Base-by-base conservation (phyloP, 1,139 yeast genomes). In the Blastobotrys ciferrii region DNA sequence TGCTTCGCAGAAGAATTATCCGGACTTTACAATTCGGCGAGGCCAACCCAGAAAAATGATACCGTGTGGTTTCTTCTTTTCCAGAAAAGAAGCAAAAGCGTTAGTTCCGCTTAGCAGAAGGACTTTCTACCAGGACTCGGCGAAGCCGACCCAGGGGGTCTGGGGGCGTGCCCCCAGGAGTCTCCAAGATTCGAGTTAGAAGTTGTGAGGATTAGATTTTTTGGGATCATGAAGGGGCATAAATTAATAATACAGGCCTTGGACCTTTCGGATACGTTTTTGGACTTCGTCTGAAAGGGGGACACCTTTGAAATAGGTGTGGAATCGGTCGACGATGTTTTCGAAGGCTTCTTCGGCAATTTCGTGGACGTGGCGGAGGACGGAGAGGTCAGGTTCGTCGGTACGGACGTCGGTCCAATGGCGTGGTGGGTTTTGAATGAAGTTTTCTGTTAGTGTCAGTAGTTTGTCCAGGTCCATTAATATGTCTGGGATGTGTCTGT, bases 401-500 rank as follows among this genome's bases (percentile, higher is more conserved):
- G 52, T 53, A 13, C 49, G 42, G 25, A 45, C 51, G 50, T 69
- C 72, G 1, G 69, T 55, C 66, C 68, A 62, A 50, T 68, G 68
- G 17, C 59, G 45, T 1, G 69, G 67, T 2, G 73, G 73, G 30
- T 52, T 45, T 15, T 46, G 47, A 5, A 61, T 45, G 25, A 58
- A 59, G 35, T 55, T 50, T 15, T 61, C 65, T 17, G 69, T 50
- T 13, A 56, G 53, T 6, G 51, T 45, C 31, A 65, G 53, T 1
- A 67, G 53, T 37, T 54, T 50, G 39, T 66, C 60, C 38, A 66
- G 52, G n/a, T 51, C 52, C 35, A 53, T 58, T 38, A 71, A 55
- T 18, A 64, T 59, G 7, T 56, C 55, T 2, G 70, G 67, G 32
- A 72, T 64, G 23, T 69, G 69, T 14, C 61, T 56, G 53, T 71